Evolutionary conservation across 768 basidiomycete genomes (phyloP).

Genomic region (Boletellus emodensis): DNA sequence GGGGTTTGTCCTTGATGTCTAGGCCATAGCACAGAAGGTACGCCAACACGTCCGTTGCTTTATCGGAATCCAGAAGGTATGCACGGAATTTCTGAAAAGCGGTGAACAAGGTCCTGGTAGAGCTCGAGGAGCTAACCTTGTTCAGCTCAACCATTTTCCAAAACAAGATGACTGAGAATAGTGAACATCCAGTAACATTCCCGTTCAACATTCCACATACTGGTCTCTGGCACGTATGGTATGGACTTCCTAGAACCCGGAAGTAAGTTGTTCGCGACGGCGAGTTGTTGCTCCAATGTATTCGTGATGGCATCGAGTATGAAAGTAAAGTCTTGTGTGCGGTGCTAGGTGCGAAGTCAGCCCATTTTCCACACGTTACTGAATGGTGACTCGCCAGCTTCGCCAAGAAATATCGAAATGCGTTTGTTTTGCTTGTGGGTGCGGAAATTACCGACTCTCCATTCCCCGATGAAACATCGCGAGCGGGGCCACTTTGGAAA

Average conservation of each 20-base stretch:
- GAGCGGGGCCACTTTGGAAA: conserved; percentile 74
- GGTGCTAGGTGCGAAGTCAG: conserved; percentile 54
- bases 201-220: conserved; percentile 41
- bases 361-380: conserved; percentile 2
- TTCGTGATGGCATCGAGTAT: conserved; percentile 67
- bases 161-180: conserved; percentile 61
- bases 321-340: conserved; percentile 84
- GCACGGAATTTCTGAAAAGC: conserved; percentile 79
- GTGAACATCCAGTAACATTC: conserved; percentile 5
- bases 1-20: conserved; percentile 91
- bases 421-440: conserved; percentile 71
- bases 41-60: conserved; percentile 69
- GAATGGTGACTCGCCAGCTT: conserved; percentile 56
- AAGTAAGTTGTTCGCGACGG: conserved; percentile 66
- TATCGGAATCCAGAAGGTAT: conserved; percentile 79
- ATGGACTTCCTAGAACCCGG: conserved; percentile 84
- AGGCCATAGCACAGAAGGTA: conserved; percentile 78
- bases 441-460: conserved; percentile 42
- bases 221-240: conserved; percentile 77
- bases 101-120: not conserved
- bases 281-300: conserved; percentile 73
- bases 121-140: conserved; percentile 56
- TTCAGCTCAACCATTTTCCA: conserved; percentile 95
- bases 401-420: conserved; percentile 88
- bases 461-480: conserved; percentile 43